These are phyloP conservation scores for Galerina marginata DNA, from an alignment of 768 basidiomycete genomes.

Conservation along the genomic window DNA sequence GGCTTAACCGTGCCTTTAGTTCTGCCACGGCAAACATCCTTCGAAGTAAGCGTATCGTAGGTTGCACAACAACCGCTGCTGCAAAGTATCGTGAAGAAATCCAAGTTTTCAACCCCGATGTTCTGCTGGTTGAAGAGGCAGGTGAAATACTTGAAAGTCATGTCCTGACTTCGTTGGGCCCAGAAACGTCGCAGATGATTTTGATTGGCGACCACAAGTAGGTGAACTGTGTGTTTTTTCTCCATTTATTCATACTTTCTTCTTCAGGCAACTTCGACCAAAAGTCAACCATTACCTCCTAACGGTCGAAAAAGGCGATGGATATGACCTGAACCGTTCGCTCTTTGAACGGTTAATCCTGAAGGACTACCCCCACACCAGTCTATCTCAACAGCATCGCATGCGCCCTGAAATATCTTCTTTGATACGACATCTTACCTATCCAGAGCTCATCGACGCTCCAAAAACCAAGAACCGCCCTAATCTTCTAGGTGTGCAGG, in stretches of 20 bases:
- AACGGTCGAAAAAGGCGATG: slow-evolving; percentile 71
- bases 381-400: slow-evolving; percentile 63
- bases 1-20: slow-evolving; percentile 8
- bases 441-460: slow-evolving; percentile 67
- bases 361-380: slow-evolving; percentile 64
- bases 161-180: slow-evolving; percentile 59
- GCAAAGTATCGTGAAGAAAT: slow-evolving; percentile 63
- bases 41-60: slow-evolving; percentile 58
- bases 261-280: slow-evolving; percentile 67
- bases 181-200: slow-evolving; percentile 55
- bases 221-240: slow-evolving; percentile 20
- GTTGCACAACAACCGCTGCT: slow-evolving; percentile 72
- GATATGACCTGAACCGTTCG: slow-evolving; percentile 69
- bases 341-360: slow-evolving; percentile 73
- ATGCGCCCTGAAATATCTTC: slow-evolving; percentile 78
- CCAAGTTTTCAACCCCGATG: slow-evolving; percentile 48
- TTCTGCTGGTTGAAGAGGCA: slow-evolving; percentile 74
- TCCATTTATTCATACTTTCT: neutral
- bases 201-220: slow-evolving; percentile 80
- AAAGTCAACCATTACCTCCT: slow-evolving; percentile 70
- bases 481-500: slow-evolving; percentile 56
- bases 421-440: slow-evolving; percentile 65
- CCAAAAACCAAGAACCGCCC: slow-evolving; percentile 52
- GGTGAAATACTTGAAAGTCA: slow-evolving; percentile 78
- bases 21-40: slow-evolving; percentile 38